phyloP scores from a whole-genome alignment of 148 eudicot species.

The Salicornia ramosissima region DNA sequence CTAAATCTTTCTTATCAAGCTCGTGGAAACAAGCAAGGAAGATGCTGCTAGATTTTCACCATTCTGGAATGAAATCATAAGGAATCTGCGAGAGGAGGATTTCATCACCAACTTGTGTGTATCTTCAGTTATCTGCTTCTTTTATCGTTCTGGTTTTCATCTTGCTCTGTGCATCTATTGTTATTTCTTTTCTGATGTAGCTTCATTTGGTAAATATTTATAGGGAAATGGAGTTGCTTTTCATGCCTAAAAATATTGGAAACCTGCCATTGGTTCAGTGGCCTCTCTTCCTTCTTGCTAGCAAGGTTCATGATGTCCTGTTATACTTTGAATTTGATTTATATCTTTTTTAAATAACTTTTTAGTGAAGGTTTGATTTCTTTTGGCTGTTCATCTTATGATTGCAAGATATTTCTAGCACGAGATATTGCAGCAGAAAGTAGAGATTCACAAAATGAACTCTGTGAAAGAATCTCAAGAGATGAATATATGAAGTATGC shows the following conservation, averaged over 20 bases:
- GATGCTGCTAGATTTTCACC: slow-evolving; percentile 89
- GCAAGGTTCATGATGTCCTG: slow-evolving; percentile 57
- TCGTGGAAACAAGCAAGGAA: slow-evolving; percentile 55
- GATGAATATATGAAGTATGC: slow-evolving; percentile 98
- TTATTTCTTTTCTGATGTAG: slow-evolving; percentile 7
- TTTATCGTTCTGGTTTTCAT: not conserved
- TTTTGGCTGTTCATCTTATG: not conserved
- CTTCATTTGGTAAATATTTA: not conserved
- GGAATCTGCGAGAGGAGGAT: slow-evolving; percentile 91
- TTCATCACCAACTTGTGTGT: slow-evolving; percentile 64
- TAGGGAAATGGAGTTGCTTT: slow-evolving; percentile 94
- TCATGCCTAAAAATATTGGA: slow-evolving; percentile 79
- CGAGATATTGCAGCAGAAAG: slow-evolving; percentile 80
- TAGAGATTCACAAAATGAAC: slow-evolving; percentile 67
- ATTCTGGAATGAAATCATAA: slow-evolving; percentile 94
- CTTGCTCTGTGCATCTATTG: not conserved
- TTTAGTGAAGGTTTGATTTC: not conserved
- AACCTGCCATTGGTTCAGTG: slow-evolving; percentile 87
- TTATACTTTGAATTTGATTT: not conserved
- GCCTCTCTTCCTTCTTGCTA: slow-evolving; percentile 97
- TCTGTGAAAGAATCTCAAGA: slow-evolving; percentile 82
- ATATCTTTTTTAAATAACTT: not conserved
- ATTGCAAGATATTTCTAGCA: slow-evolving; percentile 75
- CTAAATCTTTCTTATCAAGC: slow-evolving; percentile 35
- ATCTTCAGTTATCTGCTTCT: slow-evolving; percentile 17